Evolutionary conservation across 768 basidiomycete genomes (phyloP), one percentile per base, ranked within the genome.

Genomic region (Astraeus odoratus): DNA sequence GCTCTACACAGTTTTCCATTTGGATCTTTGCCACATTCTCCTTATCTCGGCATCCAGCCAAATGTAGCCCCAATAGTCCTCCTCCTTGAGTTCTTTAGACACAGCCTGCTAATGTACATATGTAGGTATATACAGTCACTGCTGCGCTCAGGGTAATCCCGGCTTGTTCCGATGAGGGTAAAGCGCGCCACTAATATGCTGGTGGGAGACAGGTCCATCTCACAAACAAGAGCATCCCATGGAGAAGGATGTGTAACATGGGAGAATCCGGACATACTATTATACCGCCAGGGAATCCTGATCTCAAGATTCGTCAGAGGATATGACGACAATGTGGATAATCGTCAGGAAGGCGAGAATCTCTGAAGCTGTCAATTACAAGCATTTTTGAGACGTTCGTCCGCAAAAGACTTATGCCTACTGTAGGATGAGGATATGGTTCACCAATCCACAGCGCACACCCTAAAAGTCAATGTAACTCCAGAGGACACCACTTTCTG

Each of bases 361-460:
- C 50, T 83, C 81, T 35, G 30, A 38, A 58, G 50, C 41, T 16
- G 46, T 45, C 51, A 51, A 46, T 24, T 42, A 36, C 15, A 22
- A 15, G 1, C 20, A 44, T 23, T 37, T 43, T 38, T 44, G 29
- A 31, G 18, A 39, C n/a, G n/a, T 19, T 30, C 13, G 38, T 25
- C 24, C 42, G 43, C 19, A 22, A 36, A 19, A 36, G 19, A 43
- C 40, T 62, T 72, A 51, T 53, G 80, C 83, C 83, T 44, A 68
- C 67, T 25, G 75, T 76, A 33, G 83, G 66, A 42, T 77, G 66
- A 2, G 68, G 70, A 42, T 73, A 83, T 5, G 68, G 66, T 51
- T 84, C 83, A 33, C 81, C 79, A 16, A 86, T 69, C 23, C 75
- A 79, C 38, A 86, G 62, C 65, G 76, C 74, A 47, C 77, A 78